Percentiles rank a stretch among this genome's conserved stretches.
phyloP scores from a whole-genome alignment of 768 basidiomycete genomes.

The Cantharellus cinnabarinus region DNA sequence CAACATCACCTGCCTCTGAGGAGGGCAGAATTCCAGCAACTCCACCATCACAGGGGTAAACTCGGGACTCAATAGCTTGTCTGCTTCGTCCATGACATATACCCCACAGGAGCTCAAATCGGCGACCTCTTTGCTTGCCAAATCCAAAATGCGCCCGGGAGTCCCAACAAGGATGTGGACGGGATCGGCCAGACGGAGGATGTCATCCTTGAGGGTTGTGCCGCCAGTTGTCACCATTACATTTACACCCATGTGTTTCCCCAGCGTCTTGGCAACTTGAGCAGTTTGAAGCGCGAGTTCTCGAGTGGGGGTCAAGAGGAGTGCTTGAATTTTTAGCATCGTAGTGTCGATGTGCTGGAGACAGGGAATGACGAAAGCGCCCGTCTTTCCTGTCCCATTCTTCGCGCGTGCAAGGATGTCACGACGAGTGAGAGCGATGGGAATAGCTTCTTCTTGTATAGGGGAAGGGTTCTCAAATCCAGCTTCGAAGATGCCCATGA shows the following conservation, averaged over 20 bases:
- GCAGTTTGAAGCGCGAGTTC: slow-evolving; percentile 95
- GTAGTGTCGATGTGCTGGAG: slow-evolving; percentile 77
- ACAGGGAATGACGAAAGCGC: slow-evolving; percentile 94
- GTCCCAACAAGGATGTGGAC: slow-evolving; percentile 97
- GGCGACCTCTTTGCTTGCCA: slow-evolving; percentile 81
- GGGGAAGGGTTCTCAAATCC: slow-evolving; percentile 93
- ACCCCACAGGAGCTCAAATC: slow-evolving; percentile 87
- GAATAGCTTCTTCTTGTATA: slow-evolving; percentile 98
- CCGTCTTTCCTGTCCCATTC: slow-evolving; percentile 96
- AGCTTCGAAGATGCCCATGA: slow-evolving; percentile 99
- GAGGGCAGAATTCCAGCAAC: slow-evolving; percentile 64
- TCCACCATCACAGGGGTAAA: slow-evolving; percentile 99
- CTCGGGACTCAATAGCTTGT: slow-evolving; percentile 91
- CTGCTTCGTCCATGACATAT: slow-evolving; percentile 99
- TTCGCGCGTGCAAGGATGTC: slow-evolving; percentile 91
- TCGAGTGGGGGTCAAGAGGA: slow-evolving; percentile 94
- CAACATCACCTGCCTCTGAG: slow-evolving; percentile 88
- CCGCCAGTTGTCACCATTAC: slow-evolving; percentile 99
- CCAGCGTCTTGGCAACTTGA: slow-evolving; percentile 95
- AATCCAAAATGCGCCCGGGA: slow-evolving; percentile 85
- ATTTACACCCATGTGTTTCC: slow-evolving; percentile 86
- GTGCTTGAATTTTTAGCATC: slow-evolving; percentile 80
- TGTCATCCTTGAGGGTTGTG: slow-evolving; percentile 95
- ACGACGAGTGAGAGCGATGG: slow-evolving; percentile 78
- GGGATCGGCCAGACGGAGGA: slow-evolving; percentile 67